Conservation (phyloP, 1,139 yeast species). For the Yamadazyma epiphylla region DNA sequence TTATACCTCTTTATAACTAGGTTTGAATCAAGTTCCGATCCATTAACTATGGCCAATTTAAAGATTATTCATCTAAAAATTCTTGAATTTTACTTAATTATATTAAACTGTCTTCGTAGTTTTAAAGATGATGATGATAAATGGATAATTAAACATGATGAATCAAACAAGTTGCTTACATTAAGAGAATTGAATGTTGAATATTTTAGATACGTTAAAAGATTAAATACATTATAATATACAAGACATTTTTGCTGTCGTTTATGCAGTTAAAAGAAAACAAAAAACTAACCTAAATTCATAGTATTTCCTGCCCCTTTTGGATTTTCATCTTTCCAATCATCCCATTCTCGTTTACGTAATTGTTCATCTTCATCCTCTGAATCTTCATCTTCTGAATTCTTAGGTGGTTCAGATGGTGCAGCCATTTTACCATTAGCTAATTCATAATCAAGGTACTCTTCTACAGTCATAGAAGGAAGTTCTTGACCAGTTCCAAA, state of each 20-base stretch:
- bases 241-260: too few relatives aligned
- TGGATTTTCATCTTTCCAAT: conserved; percentile 81
- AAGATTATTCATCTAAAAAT: conserved; percentile 36
- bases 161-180: conserved; percentile 7
- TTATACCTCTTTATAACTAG: conserved; percentile 50
- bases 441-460: conserved; percentile 79
- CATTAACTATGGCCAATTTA: conserved; percentile 17
- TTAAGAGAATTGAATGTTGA: conserved; percentile 8
- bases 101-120: conserved; percentile 46
- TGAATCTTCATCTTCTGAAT: conserved; percentile 34
- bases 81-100: conserved; percentile 43
- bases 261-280: not conserved
- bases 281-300: conserved; percentile 57
- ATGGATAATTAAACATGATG: conserved; percentile 43
- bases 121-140: conserved; percentile 46
- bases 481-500: conserved; percentile 89
- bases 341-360: conserved; percentile 84
- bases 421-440: conserved; percentile 76
- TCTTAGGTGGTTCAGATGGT: conserved; percentile 38
- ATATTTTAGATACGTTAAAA: conserved; percentile 8
- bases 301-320: conserved; percentile 88
- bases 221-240: conserved; percentile 6
- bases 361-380: conserved; percentile 46
- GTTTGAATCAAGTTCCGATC: conserved; percentile 21
- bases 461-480: conserved; percentile 95